Conservation (phyloP, 2,329 filamentous ascomycete species). For the Zasmidium citrigriseum region DNA sequence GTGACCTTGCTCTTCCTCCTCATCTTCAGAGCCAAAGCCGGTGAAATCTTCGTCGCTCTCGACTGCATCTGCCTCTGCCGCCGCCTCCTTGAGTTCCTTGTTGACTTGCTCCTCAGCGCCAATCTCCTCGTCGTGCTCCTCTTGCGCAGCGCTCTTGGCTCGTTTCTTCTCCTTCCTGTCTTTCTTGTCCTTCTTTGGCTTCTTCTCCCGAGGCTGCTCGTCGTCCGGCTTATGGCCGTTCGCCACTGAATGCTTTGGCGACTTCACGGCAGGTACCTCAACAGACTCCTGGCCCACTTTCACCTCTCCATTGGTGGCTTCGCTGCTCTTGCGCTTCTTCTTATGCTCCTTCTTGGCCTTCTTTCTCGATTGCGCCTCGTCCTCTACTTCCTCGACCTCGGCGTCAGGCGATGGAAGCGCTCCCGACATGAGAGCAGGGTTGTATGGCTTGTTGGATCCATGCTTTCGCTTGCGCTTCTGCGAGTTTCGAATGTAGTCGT, state of each 20-base stretch:
- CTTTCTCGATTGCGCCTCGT: constrained; percentile 22
- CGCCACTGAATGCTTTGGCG: constrained; percentile 11
- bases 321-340: constrained; percentile 34
- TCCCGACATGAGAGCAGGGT: constrained; percentile 37
- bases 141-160: constrained; percentile 4
- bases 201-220: constrained; percentile 25
- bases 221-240: constrained; percentile 17
- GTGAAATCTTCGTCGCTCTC: constrained; percentile 36
- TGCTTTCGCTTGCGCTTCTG: constrained; percentile 28
- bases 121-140: constrained; percentile 20
- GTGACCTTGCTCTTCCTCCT: constrained; percentile 25
- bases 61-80: constrained; percentile 17
- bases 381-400: constrained; percentile 22
- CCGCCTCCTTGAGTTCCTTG: constrained; percentile 30
- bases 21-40: constrained; percentile 36
- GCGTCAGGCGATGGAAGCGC: constrained; percentile 31
- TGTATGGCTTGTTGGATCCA: constrained; percentile 16
- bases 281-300: constrained; percentile 6
- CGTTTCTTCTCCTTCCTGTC: constrained; percentile 19
- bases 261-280: constrained; percentile 3
- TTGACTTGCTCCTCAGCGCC: constrained; percentile 31
- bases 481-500: constrained; percentile 30
- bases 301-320: constrained; percentile 12
- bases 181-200: constrained; percentile 27
- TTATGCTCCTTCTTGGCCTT: constrained; percentile 35